Percentiles rank a stretch among this genome's conserved stretches.
Conservation (phyloP, 176 grass and related monocot genomes). For the Saccharum spontaneum region DNA sequence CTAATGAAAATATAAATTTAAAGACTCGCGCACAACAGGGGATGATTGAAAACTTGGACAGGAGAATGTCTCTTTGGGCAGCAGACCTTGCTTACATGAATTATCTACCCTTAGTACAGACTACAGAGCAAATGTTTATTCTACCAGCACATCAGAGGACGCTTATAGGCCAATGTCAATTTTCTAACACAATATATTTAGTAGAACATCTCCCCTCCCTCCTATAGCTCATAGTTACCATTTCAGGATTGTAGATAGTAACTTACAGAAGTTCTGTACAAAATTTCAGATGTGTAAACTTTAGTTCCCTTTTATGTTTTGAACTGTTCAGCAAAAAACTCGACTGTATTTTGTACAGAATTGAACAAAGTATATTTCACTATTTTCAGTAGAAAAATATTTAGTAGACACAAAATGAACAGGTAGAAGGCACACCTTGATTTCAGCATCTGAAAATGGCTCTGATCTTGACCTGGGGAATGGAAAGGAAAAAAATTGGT, state of each 20-base stretch:
- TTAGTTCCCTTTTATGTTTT: background rate
- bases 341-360: background rate
- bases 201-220: background rate
- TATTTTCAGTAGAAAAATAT: background rate
- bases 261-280: background rate
- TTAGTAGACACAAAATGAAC: conserved; percentile 10
- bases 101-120: background rate
- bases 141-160: background rate
- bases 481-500: background rate
- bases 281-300: background rate
- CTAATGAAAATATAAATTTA: background rate
- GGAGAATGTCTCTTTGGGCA: background rate
- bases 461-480: conserved; percentile 53
- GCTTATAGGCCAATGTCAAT: background rate
- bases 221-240: background rate
- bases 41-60: background rate
- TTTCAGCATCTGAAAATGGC: conserved; percentile 82
- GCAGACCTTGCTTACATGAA: background rate
- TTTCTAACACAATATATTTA: background rate
- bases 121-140: conserved; percentile 1
- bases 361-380: background rate
- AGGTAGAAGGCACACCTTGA: conserved; percentile 61
- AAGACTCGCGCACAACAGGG: background rate
- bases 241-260: background rate
- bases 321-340: conserved; percentile 3